These are phyloP conservation scores for Beta macrorhiza DNA, from an alignment of 179 eudicot genomes.

Conservation along the genomic window DNA sequence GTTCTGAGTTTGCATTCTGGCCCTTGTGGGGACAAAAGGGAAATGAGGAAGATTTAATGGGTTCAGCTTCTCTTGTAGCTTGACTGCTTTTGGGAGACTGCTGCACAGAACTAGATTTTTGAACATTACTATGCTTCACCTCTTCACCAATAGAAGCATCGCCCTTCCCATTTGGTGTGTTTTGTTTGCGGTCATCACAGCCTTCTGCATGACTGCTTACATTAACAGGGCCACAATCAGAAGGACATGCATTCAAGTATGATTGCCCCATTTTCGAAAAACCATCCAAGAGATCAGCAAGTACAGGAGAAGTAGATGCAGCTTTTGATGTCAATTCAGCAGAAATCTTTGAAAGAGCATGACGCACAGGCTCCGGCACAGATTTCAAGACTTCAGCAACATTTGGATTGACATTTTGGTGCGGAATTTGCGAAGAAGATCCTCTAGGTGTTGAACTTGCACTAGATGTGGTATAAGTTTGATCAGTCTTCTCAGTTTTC, in stretches of 20 bases:
- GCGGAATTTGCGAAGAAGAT: constrained; percentile 33
- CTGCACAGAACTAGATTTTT: constrained; percentile 12
- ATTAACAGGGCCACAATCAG: constrained; percentile 15
- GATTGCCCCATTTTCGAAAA: constrained; percentile 46
- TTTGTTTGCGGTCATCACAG: constrained; percentile 9
- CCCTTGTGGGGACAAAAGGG: not conserved
- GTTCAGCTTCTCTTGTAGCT: constrained; percentile 18
- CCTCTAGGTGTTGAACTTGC: constrained; percentile 43
- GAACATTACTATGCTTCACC: constrained; percentile 10
- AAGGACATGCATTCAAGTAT: constrained; percentile 33
- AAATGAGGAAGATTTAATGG: not conserved
- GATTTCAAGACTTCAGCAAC: constrained; percentile 48
- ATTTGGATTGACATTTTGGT: constrained; percentile 28
- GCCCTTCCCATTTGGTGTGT: constrained; percentile 18
- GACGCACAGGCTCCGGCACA: constrained; percentile 56
- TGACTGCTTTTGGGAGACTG: constrained; percentile 13
- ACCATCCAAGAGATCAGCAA: constrained; percentile 47
- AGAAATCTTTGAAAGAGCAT: constrained; percentile 46
- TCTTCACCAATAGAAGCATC: constrained; percentile 29
- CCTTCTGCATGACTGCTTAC: constrained; percentile 15
- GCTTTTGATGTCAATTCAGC: constrained; percentile 55
- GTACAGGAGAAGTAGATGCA: constrained; percentile 42
- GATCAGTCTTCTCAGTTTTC: constrained; percentile 33
- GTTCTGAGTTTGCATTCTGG: constrained; percentile 8
- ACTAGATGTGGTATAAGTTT: constrained; percentile 31